Base-by-base conservation (phyloP, 805 yeast genomes). In the Teunomyces funiuensis region DNA sequence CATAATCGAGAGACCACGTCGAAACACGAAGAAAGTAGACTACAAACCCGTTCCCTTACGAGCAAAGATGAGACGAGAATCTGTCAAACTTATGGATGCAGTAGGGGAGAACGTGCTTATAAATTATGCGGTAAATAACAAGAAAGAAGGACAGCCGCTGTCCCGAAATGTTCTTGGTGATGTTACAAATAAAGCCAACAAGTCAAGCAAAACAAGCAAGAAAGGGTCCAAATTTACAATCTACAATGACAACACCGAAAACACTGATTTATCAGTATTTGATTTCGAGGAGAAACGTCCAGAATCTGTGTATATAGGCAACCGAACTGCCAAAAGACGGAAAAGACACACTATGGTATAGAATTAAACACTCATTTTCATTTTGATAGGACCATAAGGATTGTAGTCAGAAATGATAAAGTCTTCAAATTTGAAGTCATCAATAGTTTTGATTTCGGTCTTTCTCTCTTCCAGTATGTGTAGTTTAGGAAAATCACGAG, bases 331-430 rank as follows among this genome's bases (percentile, higher is more conserved):
- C n/a, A 45, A 34, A 3, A 38, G 45, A 16, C 43, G 40, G 19
- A 44, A 42, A 14, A 40, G 33, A 37, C 46, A 31, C 27, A 39
- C 41, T 14, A 33, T 37, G 31, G 23, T 34, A 33, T 30, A 36
- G 14, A 15, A 16, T 62, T 71, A 93, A 20, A 93, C 99, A 60
- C 97, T 89, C 99, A 93, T 93, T 53, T 87, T 85, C 99, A 93
- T 93, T 51, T 85, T 86, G 52, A 93, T 91, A 46, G 81, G 82
- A 2, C 80, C 77, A 56, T 88, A 83, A 2, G 97, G 97, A 40
- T 85, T 71, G 62, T 93, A 93, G 40, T 79, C 87, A 2, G 68
- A 67, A 36, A 93, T 81, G 54, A 82, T 88, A 54, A 93, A 90
- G 62, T 93, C 98, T 43, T 90, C 97, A 53, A 71, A 86, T 53